A percentile compares a stretch with the other conserved stretches of the same genome.
Conservation (phyloP, 1,284 basidiomycete species). For the Malassezia arunalokei region DNA sequence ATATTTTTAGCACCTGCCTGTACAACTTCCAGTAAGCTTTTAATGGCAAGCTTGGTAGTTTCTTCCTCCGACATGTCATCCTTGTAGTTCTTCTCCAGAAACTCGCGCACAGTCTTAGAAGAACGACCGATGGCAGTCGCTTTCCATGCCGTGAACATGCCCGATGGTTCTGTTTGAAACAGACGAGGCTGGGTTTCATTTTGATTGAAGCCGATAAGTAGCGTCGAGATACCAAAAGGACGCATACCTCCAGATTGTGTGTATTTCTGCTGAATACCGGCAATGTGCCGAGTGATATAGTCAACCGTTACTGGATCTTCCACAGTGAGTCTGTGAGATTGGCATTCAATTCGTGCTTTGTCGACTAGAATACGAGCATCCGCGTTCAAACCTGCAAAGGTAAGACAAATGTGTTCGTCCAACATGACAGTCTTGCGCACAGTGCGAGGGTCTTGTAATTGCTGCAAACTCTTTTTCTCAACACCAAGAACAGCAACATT, state of each 20-base stretch:
- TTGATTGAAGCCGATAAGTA: conserved; percentile 94
- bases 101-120: conserved; percentile 95
- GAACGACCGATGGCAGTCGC: conserved; percentile 95
- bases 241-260: conserved; percentile 98
- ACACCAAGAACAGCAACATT: conserved; percentile 93
- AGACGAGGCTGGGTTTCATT: conserved; percentile 74
- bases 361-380: conserved; percentile 96
- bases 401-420: conserved; percentile 92
- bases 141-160: conserved; percentile 96
- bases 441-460: conserved; percentile 93
- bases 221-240: conserved; percentile 92
- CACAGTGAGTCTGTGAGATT: conserved; percentile 90
- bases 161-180: conserved; percentile 94
- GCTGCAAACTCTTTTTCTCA: conserved; percentile 95
- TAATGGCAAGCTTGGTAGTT: conserved; percentile 86
- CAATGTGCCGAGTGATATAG: conserved; percentile 95
- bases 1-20: conserved; percentile 91
- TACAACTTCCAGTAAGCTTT: conserved; percentile 91
- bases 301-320: conserved; percentile 97
- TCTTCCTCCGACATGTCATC: conserved; percentile 78
- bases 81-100: conserved; percentile 94
- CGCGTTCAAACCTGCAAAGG: conserved; percentile 96
- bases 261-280: conserved; percentile 81
- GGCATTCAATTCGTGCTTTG: conserved; percentile 93
- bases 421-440: conserved; percentile 97